phyloP scores from a whole-genome alignment of 2,329 filamentous ascomycete species.

The Neonectria faginata region DNA sequence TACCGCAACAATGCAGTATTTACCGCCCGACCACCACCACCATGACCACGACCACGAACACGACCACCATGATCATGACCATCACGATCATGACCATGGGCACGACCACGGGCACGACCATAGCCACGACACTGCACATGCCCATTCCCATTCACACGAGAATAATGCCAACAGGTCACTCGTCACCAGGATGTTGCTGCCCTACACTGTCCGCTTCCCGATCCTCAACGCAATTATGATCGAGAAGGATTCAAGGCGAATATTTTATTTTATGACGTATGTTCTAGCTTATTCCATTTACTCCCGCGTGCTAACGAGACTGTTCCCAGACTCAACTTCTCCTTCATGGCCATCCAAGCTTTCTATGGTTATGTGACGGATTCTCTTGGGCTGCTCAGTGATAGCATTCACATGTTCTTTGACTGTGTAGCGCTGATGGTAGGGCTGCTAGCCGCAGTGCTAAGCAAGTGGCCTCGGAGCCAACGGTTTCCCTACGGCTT shows the following conservation, averaged over 20 bases:
- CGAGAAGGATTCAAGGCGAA: conserved; percentile 92
- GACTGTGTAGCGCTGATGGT: conserved; percentile 94
- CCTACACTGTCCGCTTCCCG: conserved; percentile 76
- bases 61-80: conserved; percentile 31
- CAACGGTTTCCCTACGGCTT: conserved; percentile 93
- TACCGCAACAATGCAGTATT: conserved; percentile 45
- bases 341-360: conserved; percentile 93
- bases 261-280: conserved; percentile 96
- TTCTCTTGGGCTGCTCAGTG: conserved; percentile 92
- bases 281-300: conserved; percentile 44
- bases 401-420: conserved; percentile 99
- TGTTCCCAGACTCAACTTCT: conserved; percentile 81
- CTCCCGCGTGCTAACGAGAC: conserved; percentile 33
- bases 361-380: conserved; percentile 95
- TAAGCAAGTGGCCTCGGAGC: conserved; percentile 96
- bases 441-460: conserved; percentile 89
- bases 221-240: conserved; percentile 86
- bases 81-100: conserved; percentile 38
- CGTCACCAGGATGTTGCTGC: conserved; percentile 80
- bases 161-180: conserved; percentile 68
- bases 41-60: conserved; percentile 43
- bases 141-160: conserved; percentile 48
- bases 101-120: conserved; percentile 40
- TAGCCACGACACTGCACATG: conserved; percentile 37
- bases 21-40: conserved; percentile 48